Base-by-base conservation (phyloP, 208 protist genomes). In the Leishmania braziliensis region DNA sequence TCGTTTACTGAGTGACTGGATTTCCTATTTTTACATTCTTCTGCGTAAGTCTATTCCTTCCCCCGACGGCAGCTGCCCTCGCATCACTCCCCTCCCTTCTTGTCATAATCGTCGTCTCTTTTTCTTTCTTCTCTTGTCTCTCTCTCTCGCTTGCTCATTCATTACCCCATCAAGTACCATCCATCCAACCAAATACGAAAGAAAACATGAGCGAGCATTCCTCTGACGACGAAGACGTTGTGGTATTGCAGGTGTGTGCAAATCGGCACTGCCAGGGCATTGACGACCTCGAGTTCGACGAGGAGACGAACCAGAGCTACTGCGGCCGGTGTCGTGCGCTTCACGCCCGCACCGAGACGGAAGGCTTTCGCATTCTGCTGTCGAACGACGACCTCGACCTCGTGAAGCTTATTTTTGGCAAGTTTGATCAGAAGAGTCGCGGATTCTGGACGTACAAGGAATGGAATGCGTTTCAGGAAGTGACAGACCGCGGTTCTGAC, bases 161-260 rank as follows among this genome's bases (percentile, higher is more conserved):
- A 29, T n/a, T 3, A 23, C 5, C 4, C 50, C 5, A 50, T 8
- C 46, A 39, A 26, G 18, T 5, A 16, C 16, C 5, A 58, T 5
- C 6, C 9, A 23, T 9, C 16, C 23, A n/a, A 39, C 23, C 29
- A 36, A 62, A 14, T 50, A 60, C 3, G 18, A 39, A 0, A 50
- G n/a, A 48, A 68, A 60, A 63, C 0, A 85, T 85, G 82, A 85
- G 82, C 43, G 75, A 74, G 39, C 77, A 65, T 51, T 89, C 94
- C 54, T 85, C 82, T 10, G 91, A 95, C 46, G 94, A 97, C 46
- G 92, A 95, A 33, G 93, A 97, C 72, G 85, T 97, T 29, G 84
- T 97, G 4, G 92, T 97, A 5, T 78, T 97, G 48, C 92, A 91
- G 65, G 91, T 95, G 36, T 97, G 94, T 72, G 88, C 89, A 18